Conservation (phyloP, 2,329 filamentous ascomycete species). For the Aspergillus sp. region DNA sequence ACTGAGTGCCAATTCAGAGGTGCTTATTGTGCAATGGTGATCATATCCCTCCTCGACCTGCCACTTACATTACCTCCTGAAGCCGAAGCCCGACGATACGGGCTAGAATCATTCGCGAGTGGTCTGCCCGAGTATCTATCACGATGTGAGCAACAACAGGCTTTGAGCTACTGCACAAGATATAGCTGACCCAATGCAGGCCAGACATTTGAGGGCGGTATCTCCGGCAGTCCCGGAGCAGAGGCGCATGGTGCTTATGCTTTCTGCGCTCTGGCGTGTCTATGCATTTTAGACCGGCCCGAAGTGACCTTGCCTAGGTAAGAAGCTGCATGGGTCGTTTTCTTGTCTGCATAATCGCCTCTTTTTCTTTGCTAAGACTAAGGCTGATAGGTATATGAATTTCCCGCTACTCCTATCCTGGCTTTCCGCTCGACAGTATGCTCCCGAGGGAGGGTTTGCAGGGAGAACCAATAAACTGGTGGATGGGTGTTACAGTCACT, state of each 20-base stretch:
- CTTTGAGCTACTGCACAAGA: background rate
- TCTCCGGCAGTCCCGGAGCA: conserved; percentile 75
- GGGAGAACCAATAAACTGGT: conserved; percentile 97
- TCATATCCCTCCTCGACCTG: conserved; percentile 77
- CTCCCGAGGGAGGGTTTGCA: conserved; percentile 86
- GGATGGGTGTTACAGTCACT: conserved; percentile 97
- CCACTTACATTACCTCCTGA: conserved; percentile 73
- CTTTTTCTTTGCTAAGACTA: background rate
- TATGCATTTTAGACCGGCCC: conserved; percentile 79
- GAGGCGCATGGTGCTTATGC: conserved; percentile 97
- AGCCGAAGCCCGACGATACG: conserved; percentile 61
- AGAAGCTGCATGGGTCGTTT: conserved; percentile 23
- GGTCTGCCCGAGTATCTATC: conserved; percentile 75
- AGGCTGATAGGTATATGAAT: conserved; percentile 62
- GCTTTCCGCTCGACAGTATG: conserved; percentile 84
- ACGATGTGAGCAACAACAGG: conserved; percentile 57
- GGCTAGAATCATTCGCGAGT: conserved; percentile 63
- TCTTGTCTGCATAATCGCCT: background rate
- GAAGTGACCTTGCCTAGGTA: conserved; percentile 69
- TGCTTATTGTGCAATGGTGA: conserved; percentile 83
- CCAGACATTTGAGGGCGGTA: conserved; percentile 92
- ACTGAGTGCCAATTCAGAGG: conserved; percentile 52
- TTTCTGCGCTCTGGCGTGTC: conserved; percentile 85
- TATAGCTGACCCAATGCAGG: conserved; percentile 44
- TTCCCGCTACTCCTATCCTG: conserved; percentile 73